Evolutionary conservation across 345 rosid genomes (phyloP), one percentile per base, ranked within the genome.

Genomic region (Gossypium arboreum): DNA sequence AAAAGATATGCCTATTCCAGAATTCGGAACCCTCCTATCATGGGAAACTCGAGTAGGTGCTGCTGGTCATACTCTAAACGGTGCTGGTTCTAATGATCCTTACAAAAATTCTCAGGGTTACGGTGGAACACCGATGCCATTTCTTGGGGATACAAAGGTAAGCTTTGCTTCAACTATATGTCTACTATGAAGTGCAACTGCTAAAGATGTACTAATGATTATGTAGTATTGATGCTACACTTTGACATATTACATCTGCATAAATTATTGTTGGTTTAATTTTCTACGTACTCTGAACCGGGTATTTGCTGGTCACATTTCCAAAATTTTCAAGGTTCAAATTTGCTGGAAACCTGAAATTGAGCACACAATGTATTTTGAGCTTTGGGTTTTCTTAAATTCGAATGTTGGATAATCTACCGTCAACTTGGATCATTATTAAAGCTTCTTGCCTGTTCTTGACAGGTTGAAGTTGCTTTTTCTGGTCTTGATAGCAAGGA

Each of bases 21-120:
- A 86, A 76, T 90, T 84, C 83, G 96, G 89, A 74, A 77, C 75
- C 66, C 88, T 95, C 67, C 94, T 75, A 76, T 93, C 94, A 9
- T 93, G 99, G 98, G 97, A 93, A 84, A 90, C 94, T 85, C 96
- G 84, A 69, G 99, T 92, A 76, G 84, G 83, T 77, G 90, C 88
- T 22, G 89, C 82, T 79, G 89, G 82, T 25, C 96, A 90, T 69
- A 88, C 75, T 15, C 67, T 85, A 68, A 91, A 92, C 29, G 96
- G 88, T 83, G 75, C 81, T 59, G 78, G 79, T 71, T 82, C 94
- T 68, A 84, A 83, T 85, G 98, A 95, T 85, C 93, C 89, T 61
- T 87, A 84, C 22, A 91, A 85, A 86, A 85, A 86, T 73, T 79
- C 89, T 75, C 93, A 90, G 71, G 90, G 90, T 39, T 88, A 89